A percentile compares a stretch with the other conserved stretches of the same genome.
Conservation (phyloP, 2,329 filamentous ascomycete species). For the Neobulgaria alba region DNA sequence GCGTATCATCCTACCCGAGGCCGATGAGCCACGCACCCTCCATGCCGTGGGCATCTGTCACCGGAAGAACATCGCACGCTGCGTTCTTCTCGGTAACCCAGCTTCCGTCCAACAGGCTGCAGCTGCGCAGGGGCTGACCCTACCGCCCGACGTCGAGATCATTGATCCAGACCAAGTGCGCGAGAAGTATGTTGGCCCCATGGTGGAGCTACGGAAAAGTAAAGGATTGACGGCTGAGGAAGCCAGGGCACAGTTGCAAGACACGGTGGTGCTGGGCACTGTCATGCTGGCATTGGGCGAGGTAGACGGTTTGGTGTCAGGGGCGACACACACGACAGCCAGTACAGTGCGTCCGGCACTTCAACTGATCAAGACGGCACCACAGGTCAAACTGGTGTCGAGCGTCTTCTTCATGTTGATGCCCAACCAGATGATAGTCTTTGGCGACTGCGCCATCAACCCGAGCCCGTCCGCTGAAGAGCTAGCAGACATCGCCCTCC, state of each 20-base stretch:
- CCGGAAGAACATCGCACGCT: background rate
- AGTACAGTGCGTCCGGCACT: background rate
- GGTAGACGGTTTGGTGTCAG: background rate
- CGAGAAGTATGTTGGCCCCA: background rate
- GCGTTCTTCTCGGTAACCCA: background rate
- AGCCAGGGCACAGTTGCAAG: background rate
- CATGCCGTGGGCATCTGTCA: background rate
- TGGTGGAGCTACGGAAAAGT: background rate
- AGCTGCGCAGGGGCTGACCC: background rate
- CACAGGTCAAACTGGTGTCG: background rate
- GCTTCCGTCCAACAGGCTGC: background rate
- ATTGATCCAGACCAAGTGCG: background rate
- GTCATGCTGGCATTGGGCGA: background rate
- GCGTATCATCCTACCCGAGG: background rate
- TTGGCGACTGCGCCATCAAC: background rate
- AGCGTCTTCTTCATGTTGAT: background rate
- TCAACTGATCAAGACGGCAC: background rate
- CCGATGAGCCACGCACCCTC: background rate
- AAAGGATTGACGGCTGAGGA: background rate
- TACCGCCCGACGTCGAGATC: background rate
- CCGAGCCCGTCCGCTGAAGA: background rate
- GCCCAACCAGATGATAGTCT: background rate
- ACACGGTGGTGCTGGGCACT: background rate
- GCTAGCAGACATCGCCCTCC: background rate
- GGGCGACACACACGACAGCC: background rate